Conservation (phyloP, 768 basidiomycete genomes). For the Galerina marginata region DNA sequence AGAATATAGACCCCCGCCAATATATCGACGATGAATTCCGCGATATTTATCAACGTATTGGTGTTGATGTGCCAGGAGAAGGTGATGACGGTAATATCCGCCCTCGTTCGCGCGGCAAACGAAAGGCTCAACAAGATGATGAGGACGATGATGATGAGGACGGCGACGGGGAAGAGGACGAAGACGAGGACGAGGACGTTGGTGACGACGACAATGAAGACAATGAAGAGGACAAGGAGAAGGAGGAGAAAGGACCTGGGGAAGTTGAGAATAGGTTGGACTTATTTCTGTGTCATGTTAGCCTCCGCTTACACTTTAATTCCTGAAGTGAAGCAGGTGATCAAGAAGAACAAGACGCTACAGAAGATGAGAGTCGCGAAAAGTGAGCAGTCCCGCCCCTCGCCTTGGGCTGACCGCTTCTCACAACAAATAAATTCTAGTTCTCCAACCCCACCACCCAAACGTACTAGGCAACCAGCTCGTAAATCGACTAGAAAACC, state of each 20-base stretch:
- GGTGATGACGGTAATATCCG: conserved; percentile 18
- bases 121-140: conserved; percentile 13
- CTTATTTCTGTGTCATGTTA: background rate
- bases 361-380: conserved; percentile 6
- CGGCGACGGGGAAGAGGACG: conserved; percentile 18
- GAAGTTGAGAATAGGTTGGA: conserved; percentile 5
- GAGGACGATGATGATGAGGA: conserved; percentile 19
- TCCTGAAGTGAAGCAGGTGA: conserved; percentile 9
- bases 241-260: background rate
- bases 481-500: conserved; percentile 11
- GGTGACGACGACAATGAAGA: conserved; percentile 15
- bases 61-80: conserved; percentile 41
- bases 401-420: conserved; percentile 1
- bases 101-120: conserved; percentile 19
- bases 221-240: conserved; percentile 11
- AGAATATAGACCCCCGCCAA: conserved; percentile 38
- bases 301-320: background rate
- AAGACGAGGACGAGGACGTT: conserved; percentile 14
- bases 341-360: conserved; percentile 4
- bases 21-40: conserved; percentile 48
- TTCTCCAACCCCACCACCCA: conserved; percentile 31
- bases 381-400: background rate
- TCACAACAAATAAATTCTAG: conserved; percentile 12
- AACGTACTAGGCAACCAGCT: conserved; percentile 16
- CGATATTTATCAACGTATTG: conserved; percentile 47